Evolutionary conservation across 2,329 filamentous ascomycete species (phyloP).

Genomic region (Trichoderma pleuroti): DNA sequence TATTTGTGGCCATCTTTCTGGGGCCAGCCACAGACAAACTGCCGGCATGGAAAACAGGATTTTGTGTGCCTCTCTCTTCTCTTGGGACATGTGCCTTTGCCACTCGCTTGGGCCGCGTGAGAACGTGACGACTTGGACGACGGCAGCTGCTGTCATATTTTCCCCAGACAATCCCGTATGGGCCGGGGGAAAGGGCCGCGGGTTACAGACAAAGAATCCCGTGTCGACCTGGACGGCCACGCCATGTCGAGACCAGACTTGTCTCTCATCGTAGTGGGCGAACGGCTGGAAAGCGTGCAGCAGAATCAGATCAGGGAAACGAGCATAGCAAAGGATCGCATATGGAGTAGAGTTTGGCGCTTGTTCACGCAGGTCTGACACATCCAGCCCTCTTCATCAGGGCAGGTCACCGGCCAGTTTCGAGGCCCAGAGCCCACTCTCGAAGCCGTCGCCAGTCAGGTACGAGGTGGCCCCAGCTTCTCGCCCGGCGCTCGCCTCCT

Average conservation of each 20-base stretch:
- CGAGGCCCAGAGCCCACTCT: not conserved
- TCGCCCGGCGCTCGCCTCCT: not conserved
- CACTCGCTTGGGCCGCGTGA: not conserved
- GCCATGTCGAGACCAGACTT: not conserved
- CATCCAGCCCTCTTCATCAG: constrained; percentile 1
- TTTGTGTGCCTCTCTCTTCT: not conserved
- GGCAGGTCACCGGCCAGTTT: not conserved
- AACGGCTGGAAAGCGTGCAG: not conserved
- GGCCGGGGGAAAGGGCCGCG: not conserved
- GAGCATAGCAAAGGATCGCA: not conserved
- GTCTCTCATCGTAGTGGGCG: not conserved
- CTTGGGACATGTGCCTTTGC: not conserved
- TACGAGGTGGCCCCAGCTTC: not conserved
- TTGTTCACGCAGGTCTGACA: constrained; percentile 13
- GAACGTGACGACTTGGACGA: not conserved
- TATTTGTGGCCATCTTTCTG: not conserved
- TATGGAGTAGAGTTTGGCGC: constrained; percentile 9
- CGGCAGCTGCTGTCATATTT: not conserved
- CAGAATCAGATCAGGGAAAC: not conserved
- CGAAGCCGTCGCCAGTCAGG: not conserved
- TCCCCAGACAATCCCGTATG: not conserved
- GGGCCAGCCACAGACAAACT: not conserved
- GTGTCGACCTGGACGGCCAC: not conserved
- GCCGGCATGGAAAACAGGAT: not conserved
- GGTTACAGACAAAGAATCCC: not conserved